phyloP scores from a whole-genome alignment of 1,139 yeast species.

The Saccharomyces hybrid region DNA sequence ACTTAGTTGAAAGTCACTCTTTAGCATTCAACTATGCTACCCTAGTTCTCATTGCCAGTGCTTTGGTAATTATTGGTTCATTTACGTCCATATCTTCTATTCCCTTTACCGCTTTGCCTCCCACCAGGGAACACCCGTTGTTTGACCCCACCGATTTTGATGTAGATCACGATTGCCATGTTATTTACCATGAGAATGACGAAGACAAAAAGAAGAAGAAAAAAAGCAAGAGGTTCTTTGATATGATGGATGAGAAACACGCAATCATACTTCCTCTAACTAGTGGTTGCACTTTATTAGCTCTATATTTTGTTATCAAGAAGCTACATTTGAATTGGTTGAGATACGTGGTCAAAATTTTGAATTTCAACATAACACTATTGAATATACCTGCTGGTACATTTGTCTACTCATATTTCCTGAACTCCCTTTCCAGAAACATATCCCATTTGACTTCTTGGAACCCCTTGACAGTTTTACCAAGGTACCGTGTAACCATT shows the following conservation, averaged over 20 bases:
- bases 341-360: conserved; percentile 6
- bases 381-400: conserved; percentile 11
- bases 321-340: conserved; percentile 12
- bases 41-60: conserved; percentile 2
- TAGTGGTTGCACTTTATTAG: conserved; percentile 12
- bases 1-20: conserved; percentile 3
- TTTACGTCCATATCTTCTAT: conserved; percentile 18
- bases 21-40: conserved; percentile 4
- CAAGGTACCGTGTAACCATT: conserved; percentile 19
- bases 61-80: conserved; percentile 13
- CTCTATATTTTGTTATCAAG: conserved; percentile 13
- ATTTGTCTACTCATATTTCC: conserved; percentile 12
- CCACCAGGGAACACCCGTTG: conserved; percentile 18
- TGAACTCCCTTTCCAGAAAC: conserved; percentile 9
- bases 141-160: conserved; percentile 23
- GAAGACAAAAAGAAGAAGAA: conserved; percentile 9
- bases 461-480: conserved; percentile 11
- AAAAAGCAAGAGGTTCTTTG: conserved; percentile 1
- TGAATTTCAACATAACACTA: conserved; percentile 10
- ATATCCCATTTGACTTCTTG: conserved; percentile 7
- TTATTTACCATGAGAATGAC: conserved; percentile 7
- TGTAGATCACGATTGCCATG: conserved; percentile 14
- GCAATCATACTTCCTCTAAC: conserved; percentile 16
- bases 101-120: conserved; percentile 25
- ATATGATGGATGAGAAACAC: conserved; percentile 12